phyloP scores from a whole-genome alignment of 768 basidiomycete species.

The Roridomyces roridus region DNA sequence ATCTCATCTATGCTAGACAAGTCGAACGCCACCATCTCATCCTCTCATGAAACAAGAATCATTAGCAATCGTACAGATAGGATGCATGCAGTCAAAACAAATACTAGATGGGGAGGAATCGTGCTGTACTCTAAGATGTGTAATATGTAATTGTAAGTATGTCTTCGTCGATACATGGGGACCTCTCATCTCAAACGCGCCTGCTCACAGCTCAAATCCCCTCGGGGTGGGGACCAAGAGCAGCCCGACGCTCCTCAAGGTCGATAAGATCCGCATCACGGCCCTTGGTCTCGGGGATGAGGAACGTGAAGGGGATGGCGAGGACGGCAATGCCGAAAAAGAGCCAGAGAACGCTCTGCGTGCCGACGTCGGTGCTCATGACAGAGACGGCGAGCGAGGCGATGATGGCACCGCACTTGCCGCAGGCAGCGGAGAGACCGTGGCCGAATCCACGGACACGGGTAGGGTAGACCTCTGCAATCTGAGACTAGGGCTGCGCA shows the following conservation, averaged over 20 bases:
- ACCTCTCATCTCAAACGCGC: no score
- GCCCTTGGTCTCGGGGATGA: constrained; percentile 57
- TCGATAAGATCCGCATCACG: constrained; percentile 53
- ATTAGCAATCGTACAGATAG: no score
- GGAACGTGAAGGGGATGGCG: constrained; percentile 50
- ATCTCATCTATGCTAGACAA: no score
- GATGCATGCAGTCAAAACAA: no score
- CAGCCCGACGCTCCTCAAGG: constrained; percentile 11
- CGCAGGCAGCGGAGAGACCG: constrained; percentile 74
- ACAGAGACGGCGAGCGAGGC: constrained; percentile 64
- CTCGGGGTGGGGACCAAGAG: no score
- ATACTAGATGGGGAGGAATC: no score
- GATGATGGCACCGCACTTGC: constrained; percentile 68
- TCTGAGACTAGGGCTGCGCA: background rate
- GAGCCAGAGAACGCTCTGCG: constrained; percentile 61
- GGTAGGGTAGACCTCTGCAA: constrained; percentile 81
- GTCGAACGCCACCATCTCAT: no score
- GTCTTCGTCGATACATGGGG: no score
- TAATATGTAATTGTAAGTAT: no score
- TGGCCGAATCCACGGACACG: constrained; percentile 76
- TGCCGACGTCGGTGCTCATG: constrained; percentile 55
- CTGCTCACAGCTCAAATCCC: no score
- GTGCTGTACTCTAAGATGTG: no score
- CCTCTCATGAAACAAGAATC: no score
- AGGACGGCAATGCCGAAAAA: constrained; percentile 57